These are phyloP conservation scores for Forsythia suspensa DNA, from an alignment of 257 asterid genomes.

Conservation along the genomic window DNA sequence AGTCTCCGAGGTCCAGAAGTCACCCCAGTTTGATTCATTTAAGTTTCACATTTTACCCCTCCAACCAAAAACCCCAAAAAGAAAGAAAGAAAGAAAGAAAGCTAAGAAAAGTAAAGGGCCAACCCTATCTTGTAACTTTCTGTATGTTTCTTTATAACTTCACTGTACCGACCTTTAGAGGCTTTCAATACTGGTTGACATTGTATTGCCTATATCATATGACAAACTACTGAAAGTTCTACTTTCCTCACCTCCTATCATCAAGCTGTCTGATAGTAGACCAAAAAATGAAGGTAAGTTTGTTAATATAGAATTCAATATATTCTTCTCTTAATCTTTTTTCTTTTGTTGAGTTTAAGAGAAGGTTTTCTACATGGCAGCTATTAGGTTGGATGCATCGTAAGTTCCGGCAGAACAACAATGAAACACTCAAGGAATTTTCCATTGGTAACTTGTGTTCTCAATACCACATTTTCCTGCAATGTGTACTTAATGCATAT, in stretches of 20 bases:
- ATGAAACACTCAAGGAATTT: constrained; percentile 66
- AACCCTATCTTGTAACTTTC: constrained; percentile 5
- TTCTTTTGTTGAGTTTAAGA: background rate
- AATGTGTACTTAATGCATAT: no score
- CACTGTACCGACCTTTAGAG: background rate
- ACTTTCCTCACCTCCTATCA: constrained; percentile 24
- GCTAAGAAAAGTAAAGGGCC: background rate
- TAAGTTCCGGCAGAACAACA: constrained; percentile 78
- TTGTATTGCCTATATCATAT: constrained; percentile 5
- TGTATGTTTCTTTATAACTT: background rate
- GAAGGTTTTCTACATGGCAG: constrained; percentile 50
- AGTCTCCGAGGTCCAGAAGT: no score
- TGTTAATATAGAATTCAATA: constrained; percentile 10
- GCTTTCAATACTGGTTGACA: background rate
- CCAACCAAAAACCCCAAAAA: no score
- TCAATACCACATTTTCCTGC: background rate
- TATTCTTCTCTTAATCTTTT: background rate
- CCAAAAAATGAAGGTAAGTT: constrained; percentile 69
- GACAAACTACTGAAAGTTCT: constrained; percentile 39
- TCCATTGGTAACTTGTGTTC: constrained; percentile 54
- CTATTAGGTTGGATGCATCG: constrained; percentile 98
- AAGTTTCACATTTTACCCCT: no score
- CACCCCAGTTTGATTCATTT: no score
- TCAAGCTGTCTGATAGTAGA: constrained; percentile 31
- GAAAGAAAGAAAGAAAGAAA: no score